Evolutionary conservation across 768 basidiomycete species (phyloP), one percentile per base, ranked within the genome.

Genomic region (Lactarius sp.): DNA sequence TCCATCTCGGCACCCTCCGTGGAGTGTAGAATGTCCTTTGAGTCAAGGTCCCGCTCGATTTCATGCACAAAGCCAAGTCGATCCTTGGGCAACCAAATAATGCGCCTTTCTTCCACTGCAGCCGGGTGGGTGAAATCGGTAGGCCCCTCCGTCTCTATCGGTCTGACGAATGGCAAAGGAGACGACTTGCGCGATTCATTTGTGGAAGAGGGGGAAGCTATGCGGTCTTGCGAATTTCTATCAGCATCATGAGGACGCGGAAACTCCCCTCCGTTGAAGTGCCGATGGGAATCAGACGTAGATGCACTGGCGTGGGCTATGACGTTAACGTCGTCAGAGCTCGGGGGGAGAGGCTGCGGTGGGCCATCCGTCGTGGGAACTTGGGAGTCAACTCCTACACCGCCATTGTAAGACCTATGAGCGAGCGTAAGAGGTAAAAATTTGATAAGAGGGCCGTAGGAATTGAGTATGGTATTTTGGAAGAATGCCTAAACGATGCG

Each of bases 51-150:
- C 65, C 75, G 71, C 66, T 81, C 83, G 76, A 92, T 90, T 60
- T 79, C 83, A 64, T 82, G 83, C 39, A 79, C 83, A 57, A 93
- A 70, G 6, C 86, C 85, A 18, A 83, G 75, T 27, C 73, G 69
- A 72, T 98, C 96, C 41, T 76, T 74, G n/a, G 96, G 92, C 59
- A 98, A 74, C 96, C 96, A 98, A 39, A 98, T 77, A 4, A 84
- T 79, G 65, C 86, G 80, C 75, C 93, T 90, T 52, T 89, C 84
- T 56, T 84, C 65, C 77, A 83, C 61, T 84, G 78, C 75, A 6
- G 94, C 93, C 9, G 96, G 96, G 69, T 96, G 96, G 54, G 89
- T 85, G 76, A 96, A 98, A 18, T 88, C 86, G 73, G 65, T 74
- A 56, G 54, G 73, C 3, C 63, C 47, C 44, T 74, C 70, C 49